A percentile compares a stretch with the other conserved stretches of the same genome.
phyloP scores from a whole-genome alignment of 2,329 filamentous ascomycete species.

The Cladophialophora bantiana region DNA sequence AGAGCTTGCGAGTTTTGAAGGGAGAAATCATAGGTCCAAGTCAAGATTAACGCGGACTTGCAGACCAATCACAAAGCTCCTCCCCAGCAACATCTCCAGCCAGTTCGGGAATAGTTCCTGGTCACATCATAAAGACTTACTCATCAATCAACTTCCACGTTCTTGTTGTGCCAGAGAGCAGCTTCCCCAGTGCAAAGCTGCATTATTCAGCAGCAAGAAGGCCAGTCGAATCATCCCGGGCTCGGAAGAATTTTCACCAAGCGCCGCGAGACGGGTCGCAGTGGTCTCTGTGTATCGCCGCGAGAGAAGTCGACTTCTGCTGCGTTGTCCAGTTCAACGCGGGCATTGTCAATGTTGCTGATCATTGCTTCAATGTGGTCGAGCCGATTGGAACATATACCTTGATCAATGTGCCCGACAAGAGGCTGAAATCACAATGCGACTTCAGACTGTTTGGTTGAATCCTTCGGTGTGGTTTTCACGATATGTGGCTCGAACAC shows the following conservation, averaged over 20 bases:
- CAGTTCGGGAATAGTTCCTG: background rate
- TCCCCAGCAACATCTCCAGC: background rate
- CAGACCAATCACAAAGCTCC: background rate
- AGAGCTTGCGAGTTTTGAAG: background rate
- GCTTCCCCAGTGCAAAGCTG: background rate
- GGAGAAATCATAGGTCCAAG: background rate
- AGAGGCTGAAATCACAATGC: background rate
- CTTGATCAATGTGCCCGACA: background rate
- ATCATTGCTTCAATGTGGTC: background rate
- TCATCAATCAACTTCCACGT: background rate
- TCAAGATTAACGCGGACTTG: background rate
- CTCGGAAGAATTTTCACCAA: background rate
- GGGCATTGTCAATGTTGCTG: background rate
- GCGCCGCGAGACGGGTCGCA: background rate
- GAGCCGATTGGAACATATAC: background rate
- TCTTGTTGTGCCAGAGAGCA: background rate
- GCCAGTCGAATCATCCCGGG: background rate
- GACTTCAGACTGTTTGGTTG: background rate
- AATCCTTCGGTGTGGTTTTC: background rate
- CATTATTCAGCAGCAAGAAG: constrained; percentile 5
- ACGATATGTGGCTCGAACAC: background rate
- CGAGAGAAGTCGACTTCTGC: background rate
- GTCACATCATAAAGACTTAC: constrained; percentile 3
- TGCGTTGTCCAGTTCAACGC: background rate
- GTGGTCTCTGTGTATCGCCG: background rate